Evolutionary conservation across 2,329 filamentous ascomycete species (phyloP).

Genomic region (Phyllosticta capitalensis): DNA sequence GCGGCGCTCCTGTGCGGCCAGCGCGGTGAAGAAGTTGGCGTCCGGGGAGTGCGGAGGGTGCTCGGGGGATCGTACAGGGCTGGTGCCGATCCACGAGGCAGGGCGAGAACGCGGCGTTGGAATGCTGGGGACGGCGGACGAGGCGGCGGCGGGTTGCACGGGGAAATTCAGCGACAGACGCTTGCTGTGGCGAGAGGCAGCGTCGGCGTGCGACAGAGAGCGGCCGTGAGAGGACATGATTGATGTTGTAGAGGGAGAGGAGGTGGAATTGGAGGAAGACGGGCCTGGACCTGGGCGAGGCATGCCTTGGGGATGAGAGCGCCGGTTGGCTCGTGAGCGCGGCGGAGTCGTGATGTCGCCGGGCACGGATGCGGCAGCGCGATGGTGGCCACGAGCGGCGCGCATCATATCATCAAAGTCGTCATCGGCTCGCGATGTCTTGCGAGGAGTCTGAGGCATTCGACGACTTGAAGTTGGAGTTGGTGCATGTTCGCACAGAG

Average conservation of each 20-base stretch:
- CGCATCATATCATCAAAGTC: background rate
- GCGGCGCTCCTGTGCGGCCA: slow-evolving; percentile 82
- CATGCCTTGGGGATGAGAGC: background rate
- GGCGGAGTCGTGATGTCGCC: background rate
- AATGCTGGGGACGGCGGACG: slow-evolving; percentile 23
- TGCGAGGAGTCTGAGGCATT: background rate
- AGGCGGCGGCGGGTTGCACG: slow-evolving; percentile 24
- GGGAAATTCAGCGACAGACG: slow-evolving; percentile 42
- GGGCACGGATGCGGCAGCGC: slow-evolving; percentile 1
- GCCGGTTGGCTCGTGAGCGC: slow-evolving; percentile 4
- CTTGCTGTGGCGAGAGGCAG: slow-evolving; percentile 28
- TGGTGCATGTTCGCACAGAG: background rate
- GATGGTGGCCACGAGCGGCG: slow-evolving; percentile 8
- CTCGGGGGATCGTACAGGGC: slow-evolving; percentile 22
- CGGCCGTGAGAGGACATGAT: slow-evolving; percentile 20
- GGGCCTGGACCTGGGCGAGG: slow-evolving; percentile 5
- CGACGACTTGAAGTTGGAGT: background rate
- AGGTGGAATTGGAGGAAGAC: slow-evolving; percentile 9
- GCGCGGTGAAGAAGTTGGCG: slow-evolving; percentile 64
- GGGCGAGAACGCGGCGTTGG: slow-evolving; percentile 27
- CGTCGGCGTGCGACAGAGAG: slow-evolving; percentile 26
- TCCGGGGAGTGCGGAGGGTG: slow-evolving; percentile 19
- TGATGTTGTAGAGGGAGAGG: slow-evolving; percentile 10
- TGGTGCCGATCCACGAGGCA: slow-evolving; percentile 29
- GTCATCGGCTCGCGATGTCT: background rate